Evolutionary conservation across 768 basidiomycete species (phyloP), one percentile per base, ranked within the genome.

Genomic region (Phallus indusiatus): DNA sequence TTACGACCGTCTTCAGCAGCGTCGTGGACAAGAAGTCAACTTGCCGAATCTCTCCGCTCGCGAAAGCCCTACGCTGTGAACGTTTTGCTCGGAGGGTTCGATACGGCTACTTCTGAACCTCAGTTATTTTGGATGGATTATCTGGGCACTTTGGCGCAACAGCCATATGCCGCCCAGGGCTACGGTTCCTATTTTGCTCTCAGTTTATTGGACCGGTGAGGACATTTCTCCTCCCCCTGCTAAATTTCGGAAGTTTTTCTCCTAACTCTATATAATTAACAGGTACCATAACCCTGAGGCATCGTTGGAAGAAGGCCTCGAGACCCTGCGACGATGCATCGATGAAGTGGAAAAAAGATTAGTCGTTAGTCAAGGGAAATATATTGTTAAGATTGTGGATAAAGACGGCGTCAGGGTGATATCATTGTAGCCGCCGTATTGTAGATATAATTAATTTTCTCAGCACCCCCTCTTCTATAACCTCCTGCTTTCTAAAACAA

Each of bases 111-210:
- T 7, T 59, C 66, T 10, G 60, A 60, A 18, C 92, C 94, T 5
- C 82, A 83, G 63, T 78, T 95, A 12, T 96, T 94, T 76, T 98
- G 94, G 94, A 78, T 97, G 61, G 96, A 99, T 75, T 93, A 95
- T 71, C 79, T 96, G 34, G 96, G 96, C 22, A 95, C 96, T 5
- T 79, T 89, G 68, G 81, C 85, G 2, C 81, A 85, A 57, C 88
- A 96, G 12, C 94, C 94, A 0, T 99, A 94, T 69, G 94, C 85
- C 16, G 94, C 93, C 0, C 95, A 98, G 68, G 96, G 96, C 1
- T 94, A 97, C 69, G 96, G 93, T 48, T 81, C 86, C 58, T 96
- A 94, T 74, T 96, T 98, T 71, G 86, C 85, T 10, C 73, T 97
- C 64, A 85, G 87, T 81, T 88, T 95, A 69, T 78, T 98, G 56